Evolutionary conservation across 164 flowering plant species (phyloP), one percentile per base, ranked within the genome.

Genomic region (Dillenia suffruticosa): DNA sequence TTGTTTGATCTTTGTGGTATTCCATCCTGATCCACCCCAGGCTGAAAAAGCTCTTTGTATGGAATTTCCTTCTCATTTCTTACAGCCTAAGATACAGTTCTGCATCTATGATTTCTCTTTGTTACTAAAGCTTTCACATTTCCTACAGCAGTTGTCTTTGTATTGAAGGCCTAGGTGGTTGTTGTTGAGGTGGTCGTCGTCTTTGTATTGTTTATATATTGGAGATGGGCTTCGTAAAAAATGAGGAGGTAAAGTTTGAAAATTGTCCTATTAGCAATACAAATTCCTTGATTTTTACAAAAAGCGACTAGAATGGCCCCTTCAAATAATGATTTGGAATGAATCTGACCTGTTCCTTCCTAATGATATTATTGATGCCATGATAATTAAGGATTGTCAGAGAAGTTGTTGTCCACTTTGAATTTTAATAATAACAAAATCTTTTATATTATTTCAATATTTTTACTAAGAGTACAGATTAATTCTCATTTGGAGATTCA

Each of bases 201-300:
- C 12, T 81, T 78, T 61, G 65, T 56, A 16, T 51, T 74, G 63
- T 72, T 67, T 64, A 75, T 54, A 57, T 70, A 17, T 10, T 67
- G 58, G 54, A 71, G 56, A 81, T 72, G 11, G 85, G 85, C 52
- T 81, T 62, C 68, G 78, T 81, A 15, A 71, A 68, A 58, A 65
- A 66, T n/a, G 70, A 57, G 7, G 80, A 78, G 84, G 84, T 81
- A 57, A 71, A 14, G 5, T 22, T 61, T 44, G 15, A 54, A 3
- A 44, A 32, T 32, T 32, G 40, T 32, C 40, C 4, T 0, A 32
- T 32, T 32, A 5, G 40, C 40, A 5, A 32, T 32, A 32, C 6
- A 32, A 32, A 32, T 32, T 32, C 6, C 40, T 32, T 5, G 5
- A 4, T 32, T 32, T 32, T 32, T 4, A 32, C 40, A 4, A 32